Base-by-base conservation (phyloP, 2,329 filamentous ascomycete species). In the Fusarium hainanense region DNA sequence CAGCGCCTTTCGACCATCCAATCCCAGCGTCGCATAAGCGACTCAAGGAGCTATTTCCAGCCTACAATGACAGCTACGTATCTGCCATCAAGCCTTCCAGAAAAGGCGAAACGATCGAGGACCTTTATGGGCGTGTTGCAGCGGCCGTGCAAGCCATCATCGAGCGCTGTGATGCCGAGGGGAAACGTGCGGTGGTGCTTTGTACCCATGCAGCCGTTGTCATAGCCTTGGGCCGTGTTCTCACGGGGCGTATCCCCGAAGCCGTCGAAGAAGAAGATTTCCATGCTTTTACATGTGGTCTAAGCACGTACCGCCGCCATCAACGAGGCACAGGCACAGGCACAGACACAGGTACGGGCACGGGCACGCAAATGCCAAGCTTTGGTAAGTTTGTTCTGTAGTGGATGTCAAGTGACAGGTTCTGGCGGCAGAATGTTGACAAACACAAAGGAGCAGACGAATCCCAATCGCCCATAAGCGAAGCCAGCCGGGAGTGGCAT, bases 171-270 rank as follows among this genome's bases (percentile, higher is more conserved):
- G 94, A 98, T 76, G 79, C 80, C n/a, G 85, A 92, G 50, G 88
- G 89, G n/a, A 84, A 87, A 41, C 89, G 87, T 73, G 87, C 92
- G 0, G 85, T 97, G 25, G 80, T 98, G 42, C 85, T 99, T 41
- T 97, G 93, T 80, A 92, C 93, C 2, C 96, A 99, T 82, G 96
- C 96, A 3, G 96, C 96, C 6, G 89, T 91, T 13, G 87, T 98
- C 75, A 98, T 99, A 77, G 91, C 92, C 11, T 87, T 96, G 71
- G 95, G 95, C 1, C 87, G 96, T 42, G 90, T 89, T 2, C 82
- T 99, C 73, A 98, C 94, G 3, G 94, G 93, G 0, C 75, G 80
- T 21, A 90, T 95, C 85, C 94, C 94, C 0, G 85, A 88, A 1
- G 88, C 91, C 76, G 84, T 89, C 30, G 88, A 88, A 10, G 87